These are phyloP conservation scores for Herpetospermum pedunculosum DNA, from an alignment of 306 rosid genomes.

Conservation along the genomic window DNA sequence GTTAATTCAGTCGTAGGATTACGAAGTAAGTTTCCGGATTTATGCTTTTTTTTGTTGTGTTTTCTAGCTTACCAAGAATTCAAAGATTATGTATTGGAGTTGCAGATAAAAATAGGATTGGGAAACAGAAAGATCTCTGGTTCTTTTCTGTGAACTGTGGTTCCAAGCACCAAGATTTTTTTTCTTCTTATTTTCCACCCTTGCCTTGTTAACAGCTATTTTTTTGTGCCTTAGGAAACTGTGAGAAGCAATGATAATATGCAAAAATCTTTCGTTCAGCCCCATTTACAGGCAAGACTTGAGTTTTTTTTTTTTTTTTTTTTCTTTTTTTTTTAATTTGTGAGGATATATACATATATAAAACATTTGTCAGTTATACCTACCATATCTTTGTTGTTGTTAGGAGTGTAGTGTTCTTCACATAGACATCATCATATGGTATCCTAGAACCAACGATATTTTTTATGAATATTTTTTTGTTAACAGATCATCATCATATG, in stretches of 20 bases:
- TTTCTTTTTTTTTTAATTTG: too few relatives aligned
- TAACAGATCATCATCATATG: too few relatives aligned
- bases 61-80: constrained; percentile 6
- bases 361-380: too few relatives aligned
- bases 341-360: background rate
- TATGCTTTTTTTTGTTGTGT: background rate
- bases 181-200: background rate
- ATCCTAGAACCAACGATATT: too few relatives aligned
- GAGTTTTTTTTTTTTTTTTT: too few relatives aligned
- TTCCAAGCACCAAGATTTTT: constrained; percentile 10
- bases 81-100: constrained; percentile 4
- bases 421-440: too few relatives aligned
- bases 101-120: background rate
- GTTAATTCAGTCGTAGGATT: background rate
- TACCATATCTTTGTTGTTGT: too few relatives aligned
- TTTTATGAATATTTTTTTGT: too few relatives aligned
- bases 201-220: background rate
- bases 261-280: background rate
- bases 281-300: too few relatives aligned
- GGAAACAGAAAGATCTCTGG: background rate
- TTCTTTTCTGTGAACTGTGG: constrained; percentile 2
- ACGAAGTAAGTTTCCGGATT: background rate
- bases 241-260: background rate
- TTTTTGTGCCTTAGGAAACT: background rate
- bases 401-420: too few relatives aligned